phyloP scores from a whole-genome alignment of 345 rosid species.

The Litchi chinensis region DNA sequence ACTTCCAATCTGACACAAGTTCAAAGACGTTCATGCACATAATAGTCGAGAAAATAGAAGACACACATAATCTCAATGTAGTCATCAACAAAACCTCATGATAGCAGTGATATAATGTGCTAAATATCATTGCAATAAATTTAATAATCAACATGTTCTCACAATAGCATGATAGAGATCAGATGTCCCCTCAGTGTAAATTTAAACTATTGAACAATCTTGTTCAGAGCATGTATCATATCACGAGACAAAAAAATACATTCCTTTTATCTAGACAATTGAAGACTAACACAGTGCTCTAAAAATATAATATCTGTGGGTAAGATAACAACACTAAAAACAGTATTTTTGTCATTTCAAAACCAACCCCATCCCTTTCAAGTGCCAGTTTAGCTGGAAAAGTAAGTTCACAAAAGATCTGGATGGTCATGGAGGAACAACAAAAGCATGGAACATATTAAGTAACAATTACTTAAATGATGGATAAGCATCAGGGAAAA shows the following conservation, averaged over 20 bases:
- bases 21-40: not conserved
- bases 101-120: not conserved
- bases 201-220: not conserved
- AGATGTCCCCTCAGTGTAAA: not conserved
- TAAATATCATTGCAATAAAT: not conserved
- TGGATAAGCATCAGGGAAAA: too few species aligned
- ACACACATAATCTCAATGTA: not conserved
- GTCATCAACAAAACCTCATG: not conserved
- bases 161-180: not conserved
- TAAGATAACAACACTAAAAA: too few species aligned
- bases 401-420: not conserved
- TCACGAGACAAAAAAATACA: not conserved
- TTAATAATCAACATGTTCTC: not conserved
- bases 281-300: not conserved
- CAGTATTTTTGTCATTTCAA: not conserved
- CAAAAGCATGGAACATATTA: not conserved
- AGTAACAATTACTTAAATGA: too few species aligned
- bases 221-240: not conserved
- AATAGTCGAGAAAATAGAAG: not conserved
- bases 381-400: not conserved
- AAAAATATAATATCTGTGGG: not conserved
- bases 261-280: too few species aligned
- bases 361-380: not conserved
- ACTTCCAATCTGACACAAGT: slow-evolving; percentile 5
- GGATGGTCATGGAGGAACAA: not conserved